Evolutionary conservation across 208 protist genomes (phyloP).

Genomic region (Leishmania amazonensis): DNA sequence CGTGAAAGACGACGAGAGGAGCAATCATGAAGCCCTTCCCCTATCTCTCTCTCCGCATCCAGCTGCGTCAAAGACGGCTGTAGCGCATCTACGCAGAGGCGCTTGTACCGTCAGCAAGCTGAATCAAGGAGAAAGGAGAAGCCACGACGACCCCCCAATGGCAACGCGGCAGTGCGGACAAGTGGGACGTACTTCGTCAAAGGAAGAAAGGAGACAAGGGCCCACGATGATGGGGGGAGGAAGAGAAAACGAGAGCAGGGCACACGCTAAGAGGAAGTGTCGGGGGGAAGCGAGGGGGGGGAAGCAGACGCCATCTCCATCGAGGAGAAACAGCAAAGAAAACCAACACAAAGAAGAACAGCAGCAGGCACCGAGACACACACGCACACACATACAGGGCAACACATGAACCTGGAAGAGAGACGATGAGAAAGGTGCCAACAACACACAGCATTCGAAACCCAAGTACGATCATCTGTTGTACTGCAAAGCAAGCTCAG

Average conservation of each 20-base stretch:
- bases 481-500: neutral
- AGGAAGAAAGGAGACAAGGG: neutral
- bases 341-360: neutral
- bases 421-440: conserved; percentile 15
- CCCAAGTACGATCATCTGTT: neutral
- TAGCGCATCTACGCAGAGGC: neutral
- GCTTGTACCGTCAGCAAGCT: neutral
- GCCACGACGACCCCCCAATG: neutral
- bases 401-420: neutral
- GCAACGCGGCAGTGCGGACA: neutral
- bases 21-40: neutral
- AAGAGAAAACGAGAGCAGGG: neutral
- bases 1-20: neutral
- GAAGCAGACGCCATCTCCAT: neutral
- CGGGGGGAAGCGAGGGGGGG: neutral
- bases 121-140: neutral
- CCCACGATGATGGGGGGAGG: neutral
- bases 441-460: conserved; percentile 18
- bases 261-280: neutral
- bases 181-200: neutral
- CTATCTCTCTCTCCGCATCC: neutral
- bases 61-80: neutral
- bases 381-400: neutral
- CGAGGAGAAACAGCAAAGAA: neutral
- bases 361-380: neutral